These are phyloP conservation scores for Thalassiosira hispida DNA, from an alignment of 352 stramenopile species.

Conservation along the genomic window DNA sequence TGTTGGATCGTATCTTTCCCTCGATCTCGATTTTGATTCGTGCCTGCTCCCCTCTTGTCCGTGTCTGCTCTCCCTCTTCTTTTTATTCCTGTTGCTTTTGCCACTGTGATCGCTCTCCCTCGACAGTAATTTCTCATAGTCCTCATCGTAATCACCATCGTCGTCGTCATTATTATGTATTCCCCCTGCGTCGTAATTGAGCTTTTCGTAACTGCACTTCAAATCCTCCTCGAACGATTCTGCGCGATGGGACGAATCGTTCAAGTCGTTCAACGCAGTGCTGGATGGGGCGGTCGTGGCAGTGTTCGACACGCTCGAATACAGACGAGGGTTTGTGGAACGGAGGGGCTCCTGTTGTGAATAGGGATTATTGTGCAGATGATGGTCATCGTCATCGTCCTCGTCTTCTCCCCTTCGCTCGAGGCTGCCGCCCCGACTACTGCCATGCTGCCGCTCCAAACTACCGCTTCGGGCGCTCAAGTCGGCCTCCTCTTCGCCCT, in stretches of 20 bases:
- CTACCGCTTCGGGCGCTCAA: too few species aligned
- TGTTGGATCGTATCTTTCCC: not conserved
- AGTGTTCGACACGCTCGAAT: not conserved
- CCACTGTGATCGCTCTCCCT: not conserved
- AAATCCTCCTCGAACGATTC: not conserved
- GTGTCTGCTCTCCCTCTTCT: too few species aligned
- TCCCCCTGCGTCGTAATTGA: not conserved
- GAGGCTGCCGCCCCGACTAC: too few species aligned
- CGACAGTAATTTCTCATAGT: not conserved
- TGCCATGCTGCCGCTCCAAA: too few species aligned
- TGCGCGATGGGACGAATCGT: not conserved
- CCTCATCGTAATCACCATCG: not conserved
- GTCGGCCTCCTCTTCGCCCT: not conserved
- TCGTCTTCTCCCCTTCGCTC: too few species aligned
- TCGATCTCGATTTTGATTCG: too few species aligned
- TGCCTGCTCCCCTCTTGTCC: not conserved
- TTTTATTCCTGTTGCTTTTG: too few species aligned
- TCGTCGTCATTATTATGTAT: too few species aligned
- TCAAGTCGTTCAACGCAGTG: not conserved
- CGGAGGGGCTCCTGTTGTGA: too few species aligned
- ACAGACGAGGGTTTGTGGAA: too few species aligned
- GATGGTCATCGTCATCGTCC: too few species aligned
- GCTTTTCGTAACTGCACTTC: conserved; percentile 8
- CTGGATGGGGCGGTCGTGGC: not conserved
- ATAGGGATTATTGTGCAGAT: too few species aligned